Percentiles rank a stretch among this genome's conserved stretches.
Conservation (phyloP, 805 yeast genomes). For the Wickerhamomyces bovis region DNA sequence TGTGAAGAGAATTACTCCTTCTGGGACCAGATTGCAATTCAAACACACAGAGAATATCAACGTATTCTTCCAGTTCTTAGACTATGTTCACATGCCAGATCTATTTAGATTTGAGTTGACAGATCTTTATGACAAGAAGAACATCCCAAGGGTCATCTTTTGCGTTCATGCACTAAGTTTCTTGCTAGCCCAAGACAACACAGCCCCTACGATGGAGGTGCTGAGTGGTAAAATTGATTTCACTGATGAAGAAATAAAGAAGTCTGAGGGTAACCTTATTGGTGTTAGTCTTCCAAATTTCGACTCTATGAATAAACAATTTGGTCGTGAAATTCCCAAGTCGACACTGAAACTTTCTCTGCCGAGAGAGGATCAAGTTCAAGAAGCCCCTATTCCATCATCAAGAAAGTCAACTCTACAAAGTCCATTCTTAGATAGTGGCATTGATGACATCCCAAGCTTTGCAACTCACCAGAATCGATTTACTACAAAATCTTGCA, state of each 20-base stretch:
- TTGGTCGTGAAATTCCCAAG: slow-evolving; percentile 24
- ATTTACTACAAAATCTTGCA: not conserved
- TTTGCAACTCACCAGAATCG: slow-evolving; percentile 3
- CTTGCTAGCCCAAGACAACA: slow-evolving; percentile 49
- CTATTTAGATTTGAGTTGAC: slow-evolving; percentile 86
- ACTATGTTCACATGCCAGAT: slow-evolving; percentile 72
- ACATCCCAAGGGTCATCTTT: slow-evolving; percentile 89
- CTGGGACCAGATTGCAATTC: slow-evolving; percentile 67
- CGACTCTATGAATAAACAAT: slow-evolving; percentile 41
- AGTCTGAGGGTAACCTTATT: slow-evolving; percentile 58
- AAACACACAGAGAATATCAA: slow-evolving; percentile 92
- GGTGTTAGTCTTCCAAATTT: slow-evolving; percentile 78
- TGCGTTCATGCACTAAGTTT: slow-evolving; percentile 86
- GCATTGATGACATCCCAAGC: not conserved
- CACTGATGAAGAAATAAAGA: slow-evolving; percentile 58
- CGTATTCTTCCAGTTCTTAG: slow-evolving; percentile 66
- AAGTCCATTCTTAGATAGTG: slow-evolving; percentile 18
- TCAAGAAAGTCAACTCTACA: slow-evolving; percentile 2
- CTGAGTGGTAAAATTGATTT: slow-evolving; percentile 60
- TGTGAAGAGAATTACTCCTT: slow-evolving; percentile 47
- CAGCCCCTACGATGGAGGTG: slow-evolving; percentile 55
- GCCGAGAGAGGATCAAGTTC: not conserved
- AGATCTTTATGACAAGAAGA: slow-evolving; percentile 86
- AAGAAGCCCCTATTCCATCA: not conserved
- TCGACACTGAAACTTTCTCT: slow-evolving; percentile 13